A percentile compares a stretch with the other conserved stretches of the same genome.
Evolutionary conservation across 2,329 filamentous ascomycete genomes (phyloP).

Genomic region (Sporothrix brunneoviolacea): DNA sequence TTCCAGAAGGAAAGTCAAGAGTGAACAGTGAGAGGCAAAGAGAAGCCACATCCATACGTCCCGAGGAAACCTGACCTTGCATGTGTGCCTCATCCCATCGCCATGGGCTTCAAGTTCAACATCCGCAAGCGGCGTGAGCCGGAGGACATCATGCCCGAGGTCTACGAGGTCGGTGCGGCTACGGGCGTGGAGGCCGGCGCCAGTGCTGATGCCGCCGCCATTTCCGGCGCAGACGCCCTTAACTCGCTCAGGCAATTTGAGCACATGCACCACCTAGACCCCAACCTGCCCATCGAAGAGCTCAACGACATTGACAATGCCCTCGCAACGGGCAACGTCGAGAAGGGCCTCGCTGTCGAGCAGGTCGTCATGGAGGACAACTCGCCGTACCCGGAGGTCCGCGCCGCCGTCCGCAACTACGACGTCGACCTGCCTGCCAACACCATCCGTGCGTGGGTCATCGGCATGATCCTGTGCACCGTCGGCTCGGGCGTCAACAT

Average conservation of each 20-base stretch:
- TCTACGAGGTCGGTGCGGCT: neutral
- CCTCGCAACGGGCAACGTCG: constrained; percentile 46
- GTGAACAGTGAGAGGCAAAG: no score
- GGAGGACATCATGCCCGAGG: constrained; percentile 36
- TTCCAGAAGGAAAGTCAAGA: no score
- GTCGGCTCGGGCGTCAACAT: constrained; percentile 51
- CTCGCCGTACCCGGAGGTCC: constrained; percentile 60
- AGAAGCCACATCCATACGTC: no score
- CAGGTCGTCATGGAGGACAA: constrained; percentile 56
- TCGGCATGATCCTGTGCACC: constrained; percentile 52
- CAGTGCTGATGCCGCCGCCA: neutral
- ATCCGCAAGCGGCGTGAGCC: constrained; percentile 40
- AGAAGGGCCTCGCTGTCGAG: constrained; percentile 51
- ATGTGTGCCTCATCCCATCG: constrained; percentile 4
- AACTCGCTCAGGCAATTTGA: constrained; percentile 50
- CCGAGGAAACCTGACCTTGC: neutral
- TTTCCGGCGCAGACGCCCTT: constrained; percentile 25
- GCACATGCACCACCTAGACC: constrained; percentile 56
- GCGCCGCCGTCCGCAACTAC: constrained; percentile 21
- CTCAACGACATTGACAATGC: constrained; percentile 54
- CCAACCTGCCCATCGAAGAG: constrained; percentile 58
- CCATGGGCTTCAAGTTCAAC: constrained; percentile 18
- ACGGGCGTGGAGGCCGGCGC: neutral
- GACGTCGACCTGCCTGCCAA: constrained; percentile 48
- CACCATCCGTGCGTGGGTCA: constrained; percentile 54